Evolutionary conservation across 441 rosid species (phyloP), one percentile per base, ranked within the genome.

Genomic region (Capsella rubella): DNA sequence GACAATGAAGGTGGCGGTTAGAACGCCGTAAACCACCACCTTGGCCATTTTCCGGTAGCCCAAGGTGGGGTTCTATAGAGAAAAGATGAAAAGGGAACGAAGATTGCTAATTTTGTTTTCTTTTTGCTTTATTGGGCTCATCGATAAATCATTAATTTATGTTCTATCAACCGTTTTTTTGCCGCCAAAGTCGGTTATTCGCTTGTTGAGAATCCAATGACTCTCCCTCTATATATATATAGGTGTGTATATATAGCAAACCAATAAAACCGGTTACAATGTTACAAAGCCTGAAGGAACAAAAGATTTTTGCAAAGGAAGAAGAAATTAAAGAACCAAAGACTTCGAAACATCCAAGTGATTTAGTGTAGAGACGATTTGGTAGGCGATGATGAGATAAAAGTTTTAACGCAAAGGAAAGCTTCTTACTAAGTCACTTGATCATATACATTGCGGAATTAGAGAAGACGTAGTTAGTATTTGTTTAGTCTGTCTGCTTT

Each of bases 11-110:
- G 84, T 74, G 77, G 84, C 18, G 71, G 83, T 34, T 32, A 87
- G 59, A 53, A 84, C 59, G 67, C 70, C 29, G 56, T 75, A 87
- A 77, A 76, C 90, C 86, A 82, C 90, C 87, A 51, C 91, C 93
- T 81, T 87, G 80, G 71, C 83, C 96, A 87, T 91, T 73, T 66
- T 75, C 60, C 53, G 71, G 21, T 64, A 71, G 69, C 79, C 69
- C 1, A 79, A 79, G 79, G 76, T 12, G 63, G 76, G 65, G 73
- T 64, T 74, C 65, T 64, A 5, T 8, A 58, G 53, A 63, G 66
- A 68, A 55, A 59, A 37, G 37, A 28, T 28, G 64, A 65, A 59
- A 71, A 58, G 61, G 60, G 46, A 50, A 71, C 58, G 10, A 71
- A 37, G 25, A 35, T 72, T 66, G 49, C 66, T 53, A 60, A 59